Evolutionary conservation across 805 yeast genomes (phyloP), one percentile per base, ranked within the genome.

Genomic region (Alloascoidea hylecoeti): DNA sequence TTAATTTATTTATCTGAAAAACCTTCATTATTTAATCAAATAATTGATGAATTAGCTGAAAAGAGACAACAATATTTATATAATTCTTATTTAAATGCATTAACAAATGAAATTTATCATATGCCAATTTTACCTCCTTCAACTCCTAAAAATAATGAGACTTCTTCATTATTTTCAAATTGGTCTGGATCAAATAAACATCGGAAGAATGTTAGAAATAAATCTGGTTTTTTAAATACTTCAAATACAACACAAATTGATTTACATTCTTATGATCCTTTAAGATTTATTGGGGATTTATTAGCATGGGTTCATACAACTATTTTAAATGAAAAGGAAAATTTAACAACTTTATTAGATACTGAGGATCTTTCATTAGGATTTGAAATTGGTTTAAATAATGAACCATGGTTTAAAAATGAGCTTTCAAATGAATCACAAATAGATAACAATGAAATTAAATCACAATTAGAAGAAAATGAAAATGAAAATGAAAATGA

Each of bases 281-380:
- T 76, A 17, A 64, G 95, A 39, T 88, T 77, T 45, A 63, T 84
- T 14, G 94, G 96, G 17, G 96, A 86, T 52, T 66, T 92, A 19
- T 60, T 92, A 30, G 97, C 97, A 0, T 82, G 81, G 61, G 68
- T 86, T 2, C 96, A 92, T 52, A 72, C 88, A 1, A 68, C 83
- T 3, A 76, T 86, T 18, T 94, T 86, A 3, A 83, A 84, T 56
- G 98, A 92, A 55, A 68, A 75, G 33, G 98, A 92, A 50, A 65
- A 78, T 18, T 66, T 89, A 3, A 66, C 66, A 5, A 66, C 75
- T 15, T 57, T 89, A 37, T 76, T 89, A 39, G 66, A 67, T 35
- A 57, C 61, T 35, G 57, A 58, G 30, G 49, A 46, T 12, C 42
- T 49, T 30, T 34, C 46, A 17, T 42, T 42, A 2, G 42, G 30